These are phyloP conservation scores for Colletotrichum limetticola DNA, from an alignment of 2,329 filamentous ascomycete species.

Conservation along the genomic window DNA sequence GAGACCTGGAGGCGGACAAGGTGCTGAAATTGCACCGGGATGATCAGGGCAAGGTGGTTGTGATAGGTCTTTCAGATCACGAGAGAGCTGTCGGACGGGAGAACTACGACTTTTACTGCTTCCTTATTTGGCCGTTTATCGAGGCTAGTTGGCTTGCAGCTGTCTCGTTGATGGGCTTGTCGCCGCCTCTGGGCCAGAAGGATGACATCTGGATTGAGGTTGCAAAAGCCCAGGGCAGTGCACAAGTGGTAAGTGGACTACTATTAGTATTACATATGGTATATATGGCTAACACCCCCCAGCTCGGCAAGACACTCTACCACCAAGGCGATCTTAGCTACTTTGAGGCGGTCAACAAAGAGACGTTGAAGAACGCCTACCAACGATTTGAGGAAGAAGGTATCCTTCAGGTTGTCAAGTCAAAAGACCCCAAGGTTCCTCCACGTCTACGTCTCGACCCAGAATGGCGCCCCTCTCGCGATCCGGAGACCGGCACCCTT, in stretches of 20 bases:
- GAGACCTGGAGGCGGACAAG: conserved; percentile 80
- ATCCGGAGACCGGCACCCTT: conserved; percentile 69
- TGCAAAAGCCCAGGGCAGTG: conserved; percentile 81
- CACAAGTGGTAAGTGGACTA: conserved; percentile 73
- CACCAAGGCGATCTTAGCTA: conserved; percentile 97
- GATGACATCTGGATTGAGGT: conserved; percentile 82
- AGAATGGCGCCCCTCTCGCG: conserved; percentile 79
- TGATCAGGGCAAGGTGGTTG: conserved; percentile 65
- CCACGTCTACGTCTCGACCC: conserved; percentile 75
- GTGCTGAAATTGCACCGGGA: conserved; percentile 76
- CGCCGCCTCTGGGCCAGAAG: conserved; percentile 71
- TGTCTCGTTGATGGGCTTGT: conserved; percentile 86
- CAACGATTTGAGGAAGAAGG: conserved; percentile 89
- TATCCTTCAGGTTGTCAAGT: conserved; percentile 80
- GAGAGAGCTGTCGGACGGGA: conserved; percentile 86
- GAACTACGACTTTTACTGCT: conserved; percentile 99
- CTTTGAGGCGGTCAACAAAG: conserved; percentile 98
- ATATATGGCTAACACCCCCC: conserved; percentile 36
- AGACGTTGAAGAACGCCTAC: conserved; percentile 95
- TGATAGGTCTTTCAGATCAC: conserved; percentile 77
- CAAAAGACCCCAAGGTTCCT: conserved; percentile 70
- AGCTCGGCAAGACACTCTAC: conserved; percentile 95
- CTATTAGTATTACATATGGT: rapidly evolving
- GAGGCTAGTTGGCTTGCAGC: conserved; percentile 94
- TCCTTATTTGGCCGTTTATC: conserved; percentile 98